phyloP scores from a whole-genome alignment of 441 rosid species.

The Cnidoscolus chayamansa region DNA sequence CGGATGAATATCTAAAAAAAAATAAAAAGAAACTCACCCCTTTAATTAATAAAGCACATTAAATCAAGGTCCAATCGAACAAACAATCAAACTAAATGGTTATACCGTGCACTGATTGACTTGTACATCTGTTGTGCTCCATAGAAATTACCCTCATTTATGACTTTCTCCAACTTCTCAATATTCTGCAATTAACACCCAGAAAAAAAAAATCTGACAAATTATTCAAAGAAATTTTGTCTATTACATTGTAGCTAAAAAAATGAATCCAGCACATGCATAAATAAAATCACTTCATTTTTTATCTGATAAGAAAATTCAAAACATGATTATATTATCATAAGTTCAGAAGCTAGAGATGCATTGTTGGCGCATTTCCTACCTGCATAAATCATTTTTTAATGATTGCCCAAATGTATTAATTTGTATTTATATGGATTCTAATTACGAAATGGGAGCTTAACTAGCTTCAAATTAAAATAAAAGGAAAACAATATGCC shows the following conservation, averaged over 20 bases:
- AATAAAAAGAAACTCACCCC: background rate
- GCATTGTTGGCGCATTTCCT: too few species aligned
- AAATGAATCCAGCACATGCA: background rate
- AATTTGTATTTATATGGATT: too few species aligned
- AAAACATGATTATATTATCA: background rate
- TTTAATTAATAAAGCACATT: background rate
- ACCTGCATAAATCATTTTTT: too few species aligned
- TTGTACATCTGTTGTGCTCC: constrained; percentile 98
- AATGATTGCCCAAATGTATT: too few species aligned
- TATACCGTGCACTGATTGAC: constrained; percentile 76
- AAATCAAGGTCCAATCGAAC: constrained; percentile 1
- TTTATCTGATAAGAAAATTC: background rate
- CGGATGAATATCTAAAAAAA: constrained; percentile 56
- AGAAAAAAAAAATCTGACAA: background rate
- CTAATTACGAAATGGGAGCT: too few species aligned
- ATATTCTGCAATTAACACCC: constrained; percentile 50
- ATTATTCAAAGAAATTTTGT: background rate
- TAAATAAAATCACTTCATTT: background rate
- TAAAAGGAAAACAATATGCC: too few species aligned
- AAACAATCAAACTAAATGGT: background rate
- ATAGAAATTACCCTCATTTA: constrained; percentile 74
- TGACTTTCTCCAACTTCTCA: constrained; percentile 70
- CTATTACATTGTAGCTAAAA: background rate
- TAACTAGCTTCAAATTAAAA: too few species aligned
- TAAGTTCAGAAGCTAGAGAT: background rate